phyloP scores from a whole-genome alignment of 352 stramenopile genomes.

The Pythium rishiriense region DNA sequence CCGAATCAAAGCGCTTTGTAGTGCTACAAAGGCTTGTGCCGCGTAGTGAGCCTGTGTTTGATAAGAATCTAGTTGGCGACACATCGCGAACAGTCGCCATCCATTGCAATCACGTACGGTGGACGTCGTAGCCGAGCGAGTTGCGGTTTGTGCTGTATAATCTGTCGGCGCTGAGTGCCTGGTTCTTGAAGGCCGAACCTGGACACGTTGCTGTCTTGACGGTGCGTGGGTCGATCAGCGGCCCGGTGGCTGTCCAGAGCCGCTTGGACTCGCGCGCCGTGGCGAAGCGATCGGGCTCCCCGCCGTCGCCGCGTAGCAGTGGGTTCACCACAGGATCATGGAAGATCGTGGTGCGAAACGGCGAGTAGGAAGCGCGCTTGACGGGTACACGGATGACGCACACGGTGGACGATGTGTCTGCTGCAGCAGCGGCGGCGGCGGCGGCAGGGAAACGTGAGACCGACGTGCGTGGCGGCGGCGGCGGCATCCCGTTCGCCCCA shows the following conservation, averaged over 20 bases:
- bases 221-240: constrained; percentile 43
- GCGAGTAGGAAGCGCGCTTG: constrained; percentile 38
- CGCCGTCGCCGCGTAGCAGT: constrained; percentile 38
- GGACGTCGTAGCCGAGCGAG: constrained; percentile 64
- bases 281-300: constrained; percentile 33
- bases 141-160: constrained; percentile 66
- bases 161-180: constrained; percentile 56
- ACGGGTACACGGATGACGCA: constrained; percentile 22
- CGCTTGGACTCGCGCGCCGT: constrained; percentile 46
- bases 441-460: constrained; percentile 13
- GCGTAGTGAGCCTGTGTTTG: constrained; percentile 47
- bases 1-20: constrained; percentile 55
- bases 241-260: constrained; percentile 50
- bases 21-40: constrained; percentile 68
- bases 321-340: constrained; percentile 53
- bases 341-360: constrained; percentile 72
- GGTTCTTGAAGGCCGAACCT: constrained; percentile 66
- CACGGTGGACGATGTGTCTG: constrained; percentile 1
- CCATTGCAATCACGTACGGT: constrained; percentile 58
- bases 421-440: constrained; percentile 1
- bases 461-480: constrained; percentile 1
- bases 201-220: constrained; percentile 57
- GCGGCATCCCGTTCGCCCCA: neutral
- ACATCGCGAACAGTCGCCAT: neutral
- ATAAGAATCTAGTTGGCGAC: neutral